phyloP scores from a whole-genome alignment of 2,329 filamentous ascomycete species.

The Rhynchosporium agropyri region DNA sequence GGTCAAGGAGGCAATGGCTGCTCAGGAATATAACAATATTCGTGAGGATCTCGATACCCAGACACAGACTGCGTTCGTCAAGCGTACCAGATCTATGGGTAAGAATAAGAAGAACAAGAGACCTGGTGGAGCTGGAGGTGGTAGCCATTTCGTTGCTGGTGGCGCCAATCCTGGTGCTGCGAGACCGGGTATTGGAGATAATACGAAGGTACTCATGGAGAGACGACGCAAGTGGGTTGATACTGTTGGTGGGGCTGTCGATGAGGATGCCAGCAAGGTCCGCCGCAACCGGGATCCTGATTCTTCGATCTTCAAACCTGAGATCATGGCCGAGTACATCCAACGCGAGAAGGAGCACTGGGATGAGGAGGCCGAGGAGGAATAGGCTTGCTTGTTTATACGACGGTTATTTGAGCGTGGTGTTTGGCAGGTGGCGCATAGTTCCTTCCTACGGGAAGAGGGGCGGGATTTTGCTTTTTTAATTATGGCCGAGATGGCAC shows the following conservation, averaged over 20 bases:
- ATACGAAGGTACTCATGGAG: conserved; percentile 91
- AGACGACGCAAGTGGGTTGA: conserved; percentile 86
- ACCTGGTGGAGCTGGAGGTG: conserved; percentile 73
- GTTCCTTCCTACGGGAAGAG: too few species aligned
- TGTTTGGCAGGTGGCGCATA: too few species aligned
- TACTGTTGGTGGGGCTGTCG: conserved; percentile 87
- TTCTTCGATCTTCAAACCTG: conserved; percentile 73
- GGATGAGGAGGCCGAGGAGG: conserved; percentile 59
- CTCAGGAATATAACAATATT: conserved; percentile 96
- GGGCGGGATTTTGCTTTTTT: too few species aligned
- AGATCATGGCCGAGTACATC: conserved; percentile 72
- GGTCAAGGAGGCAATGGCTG: conserved; percentile 88
- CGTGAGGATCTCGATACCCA: conserved; percentile 95
- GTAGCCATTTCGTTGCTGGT: conserved; percentile 63
- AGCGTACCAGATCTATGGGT: conserved; percentile 90
- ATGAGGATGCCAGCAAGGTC: conserved; percentile 68
- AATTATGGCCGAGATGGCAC: too few species aligned
- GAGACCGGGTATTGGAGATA: conserved; percentile 83
- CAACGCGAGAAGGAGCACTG: conserved; percentile 83
- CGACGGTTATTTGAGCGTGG: too few species aligned
- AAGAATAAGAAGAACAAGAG: conserved; percentile 91
- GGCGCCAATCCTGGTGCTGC: conserved; percentile 62
- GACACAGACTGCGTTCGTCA: conserved; percentile 92
- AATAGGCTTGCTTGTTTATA: conserved; percentile 21
- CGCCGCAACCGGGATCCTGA: conserved; percentile 65